Evolutionary conservation across 257 asterid species (phyloP), one percentile per base, ranked within the genome.

Genomic region (Voacanga thouarsii): DNA sequence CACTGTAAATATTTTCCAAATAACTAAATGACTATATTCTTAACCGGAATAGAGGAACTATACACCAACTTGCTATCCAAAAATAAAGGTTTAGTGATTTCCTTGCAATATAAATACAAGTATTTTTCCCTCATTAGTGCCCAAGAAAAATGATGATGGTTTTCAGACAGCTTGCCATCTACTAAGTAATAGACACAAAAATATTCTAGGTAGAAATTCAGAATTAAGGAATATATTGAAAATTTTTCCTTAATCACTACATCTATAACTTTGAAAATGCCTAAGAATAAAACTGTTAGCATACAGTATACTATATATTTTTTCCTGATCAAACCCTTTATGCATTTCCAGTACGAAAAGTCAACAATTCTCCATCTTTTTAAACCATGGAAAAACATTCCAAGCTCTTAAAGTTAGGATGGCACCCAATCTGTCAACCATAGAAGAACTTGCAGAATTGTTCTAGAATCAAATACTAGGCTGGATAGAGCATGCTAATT

Each of bases 271-370:
- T 83, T 91, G 84, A 84, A 96, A 92, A 85, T 96, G 98, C 83
- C 90, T 85, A 81, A 96, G 88, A 79, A 96, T 93, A 74, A 96
- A 96, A 87, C 89, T 92, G 78, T 93, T 97, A 0, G 99, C 98
- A 67, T 93, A 90, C 26, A 93, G 90, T n/a, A n/a, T n/a, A n/a
- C n/a, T 73, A 97, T 98, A 86, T 92, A 96, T 37, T 92, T 93
- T 78, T 87, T 92, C 77, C 90, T 88, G 87, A 96, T 90, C 87
- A 93, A 83, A 49, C 97, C 98, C 87, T 91, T 93, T 78, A 96
- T 88, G 89, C 99, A 93, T 90, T 96, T 96, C 99, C 99, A 93
- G 84, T 89, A 96, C 2, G 99, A 96, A 75, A 96, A 93, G 78
- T 96, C 98, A 28, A 93, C 86, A 84, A n/a, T 56, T 89, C 97